phyloP scores from a whole-genome alignment of 2,329 filamentous ascomycete species.

The Fusarium foetens region DNA sequence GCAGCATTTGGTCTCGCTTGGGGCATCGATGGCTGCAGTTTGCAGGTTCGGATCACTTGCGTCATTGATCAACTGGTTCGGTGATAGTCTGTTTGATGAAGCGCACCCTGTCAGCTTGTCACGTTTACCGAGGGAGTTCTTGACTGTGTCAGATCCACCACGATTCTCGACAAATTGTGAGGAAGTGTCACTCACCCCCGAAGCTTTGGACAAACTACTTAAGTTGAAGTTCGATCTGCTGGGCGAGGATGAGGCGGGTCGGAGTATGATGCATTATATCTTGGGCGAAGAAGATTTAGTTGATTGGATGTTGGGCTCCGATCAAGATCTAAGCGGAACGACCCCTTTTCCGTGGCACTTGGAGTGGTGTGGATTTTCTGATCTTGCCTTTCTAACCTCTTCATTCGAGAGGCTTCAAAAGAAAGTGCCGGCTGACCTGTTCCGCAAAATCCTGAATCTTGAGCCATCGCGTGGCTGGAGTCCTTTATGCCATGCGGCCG shows the following conservation, averaged over 20 bases:
- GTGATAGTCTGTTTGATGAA: background rate
- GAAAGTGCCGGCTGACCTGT: background rate
- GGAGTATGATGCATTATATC: constrained; percentile 8
- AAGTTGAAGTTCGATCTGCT: background rate
- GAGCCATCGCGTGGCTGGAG: constrained; percentile 21
- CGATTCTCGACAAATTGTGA: background rate
- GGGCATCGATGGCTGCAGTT: background rate
- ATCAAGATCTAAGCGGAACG: background rate
- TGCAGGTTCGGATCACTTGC: background rate
- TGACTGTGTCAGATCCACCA: rapidly evolving
- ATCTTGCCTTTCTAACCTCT: background rate
- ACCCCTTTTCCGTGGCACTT: constrained; percentile 18
- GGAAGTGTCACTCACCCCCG: rapidly evolving
- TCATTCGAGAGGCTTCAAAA: background rate
- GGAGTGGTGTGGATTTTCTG: background rate
- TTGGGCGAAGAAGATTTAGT: background rate
- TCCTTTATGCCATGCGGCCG: constrained; percentile 9
- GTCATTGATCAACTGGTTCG: background rate
- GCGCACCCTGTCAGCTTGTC: background rate
- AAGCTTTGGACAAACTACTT: rapidly evolving
- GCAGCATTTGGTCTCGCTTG: background rate
- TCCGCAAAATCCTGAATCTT: constrained; percentile 5
- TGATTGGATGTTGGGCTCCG: background rate
- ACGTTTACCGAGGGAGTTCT: background rate
- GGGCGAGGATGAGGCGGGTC: background rate